These are phyloP conservation scores for Phytophthora pistaciae DNA, from an alignment of 352 stramenopile genomes.

Conservation along the genomic window DNA sequence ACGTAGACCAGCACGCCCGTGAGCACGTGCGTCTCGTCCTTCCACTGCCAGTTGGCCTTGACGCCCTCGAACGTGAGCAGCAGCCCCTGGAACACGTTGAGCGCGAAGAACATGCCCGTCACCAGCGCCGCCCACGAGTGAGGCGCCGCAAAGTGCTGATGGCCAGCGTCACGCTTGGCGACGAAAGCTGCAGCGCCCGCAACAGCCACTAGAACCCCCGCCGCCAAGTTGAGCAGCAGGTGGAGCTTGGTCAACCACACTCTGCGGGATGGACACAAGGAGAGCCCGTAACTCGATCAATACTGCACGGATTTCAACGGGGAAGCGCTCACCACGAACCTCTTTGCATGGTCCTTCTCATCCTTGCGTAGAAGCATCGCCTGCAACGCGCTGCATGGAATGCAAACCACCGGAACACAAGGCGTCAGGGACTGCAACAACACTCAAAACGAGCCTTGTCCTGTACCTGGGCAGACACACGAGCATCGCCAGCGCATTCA, in stretches of 20 bases:
- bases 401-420: constrained; percentile 15
- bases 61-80: constrained; percentile 69
- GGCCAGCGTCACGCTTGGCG: constrained; percentile 35
- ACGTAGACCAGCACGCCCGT: constrained; percentile 71
- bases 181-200: constrained; percentile 50
- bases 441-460: not conserved
- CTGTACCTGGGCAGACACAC: constrained; percentile 60
- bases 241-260: constrained; percentile 68
- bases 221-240: constrained; percentile 55
- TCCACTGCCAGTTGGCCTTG: constrained; percentile 74
- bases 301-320: not conserved
- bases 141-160: constrained; percentile 51
- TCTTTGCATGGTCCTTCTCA: constrained; percentile 43
- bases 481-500: constrained; percentile 62
- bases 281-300: constrained; percentile 16
- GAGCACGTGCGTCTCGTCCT: constrained; percentile 74
- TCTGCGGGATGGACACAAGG: constrained; percentile 36
- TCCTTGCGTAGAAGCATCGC: constrained; percentile 64
- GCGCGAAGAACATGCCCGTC: constrained; percentile 59
- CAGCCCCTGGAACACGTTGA: constrained; percentile 76
- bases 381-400: constrained; percentile 49
- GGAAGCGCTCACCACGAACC: constrained; percentile 31
- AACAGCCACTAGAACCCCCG: constrained; percentile 44
- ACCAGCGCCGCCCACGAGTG: constrained; percentile 70
- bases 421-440: not conserved